phyloP scores from a whole-genome alignment of 2,329 filamentous ascomycete genomes.

The Claviceps pazoutovae region DNA sequence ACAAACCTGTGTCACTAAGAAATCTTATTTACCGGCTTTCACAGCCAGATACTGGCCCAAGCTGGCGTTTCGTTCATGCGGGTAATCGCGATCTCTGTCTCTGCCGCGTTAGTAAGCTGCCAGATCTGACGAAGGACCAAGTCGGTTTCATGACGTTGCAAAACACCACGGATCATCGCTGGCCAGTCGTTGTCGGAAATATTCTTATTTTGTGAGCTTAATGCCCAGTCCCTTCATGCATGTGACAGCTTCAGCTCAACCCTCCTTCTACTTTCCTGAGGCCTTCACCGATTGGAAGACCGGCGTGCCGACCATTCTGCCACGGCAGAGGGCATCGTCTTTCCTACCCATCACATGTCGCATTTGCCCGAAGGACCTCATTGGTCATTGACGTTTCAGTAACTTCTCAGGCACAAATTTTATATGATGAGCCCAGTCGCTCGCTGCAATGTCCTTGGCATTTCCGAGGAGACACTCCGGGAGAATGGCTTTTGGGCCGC shows the following conservation, averaged over 20 bases:
- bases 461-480: not conserved
- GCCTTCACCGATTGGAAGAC: not conserved
- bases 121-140: not conserved
- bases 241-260: not conserved
- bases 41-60: not conserved
- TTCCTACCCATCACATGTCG: not conserved
- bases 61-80: conserved; percentile 3
- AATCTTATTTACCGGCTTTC: not conserved
- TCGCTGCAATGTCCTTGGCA: not conserved
- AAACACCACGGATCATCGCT: not conserved
- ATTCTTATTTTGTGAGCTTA: not conserved
- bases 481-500: not conserved
- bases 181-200: not conserved
- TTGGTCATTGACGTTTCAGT: not conserved
- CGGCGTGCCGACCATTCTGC: not conserved
- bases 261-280: not conserved
- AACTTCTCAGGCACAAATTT: not conserved
- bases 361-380: not conserved
- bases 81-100: conserved; percentile 4
- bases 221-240: not conserved
- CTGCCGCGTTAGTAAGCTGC: not conserved
- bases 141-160: not conserved
- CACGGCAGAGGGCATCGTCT: not conserved
- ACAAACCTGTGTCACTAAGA: not conserved
- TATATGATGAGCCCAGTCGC: not conserved